phyloP scores from a whole-genome alignment of 208 protist genomes.

The Crithidia thermophila region DNA sequence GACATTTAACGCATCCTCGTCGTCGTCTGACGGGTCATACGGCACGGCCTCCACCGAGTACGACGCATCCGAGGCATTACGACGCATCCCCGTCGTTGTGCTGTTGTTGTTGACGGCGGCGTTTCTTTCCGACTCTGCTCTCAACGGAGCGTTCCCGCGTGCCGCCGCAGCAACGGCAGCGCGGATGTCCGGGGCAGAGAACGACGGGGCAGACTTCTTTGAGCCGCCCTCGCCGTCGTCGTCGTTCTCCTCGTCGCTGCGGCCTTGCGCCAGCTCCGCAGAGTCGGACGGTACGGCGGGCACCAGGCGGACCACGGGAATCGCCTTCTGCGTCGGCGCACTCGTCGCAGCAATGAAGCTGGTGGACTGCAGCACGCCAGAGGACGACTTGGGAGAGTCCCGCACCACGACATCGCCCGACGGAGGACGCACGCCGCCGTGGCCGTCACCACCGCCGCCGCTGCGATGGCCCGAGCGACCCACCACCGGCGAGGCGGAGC shows the following conservation, averaged over 20 bases:
- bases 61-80: not conserved
- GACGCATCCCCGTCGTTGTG: no score
- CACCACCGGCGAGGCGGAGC: conserved; percentile 8
- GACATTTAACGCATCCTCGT: not conserved
- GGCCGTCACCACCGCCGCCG: not conserved
- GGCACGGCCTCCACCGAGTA: conserved; percentile 3
- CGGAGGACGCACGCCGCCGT: not conserved
- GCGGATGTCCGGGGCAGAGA: no score
- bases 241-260: not conserved
- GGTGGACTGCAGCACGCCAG: not conserved
- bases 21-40: not conserved
- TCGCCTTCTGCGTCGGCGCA: conserved; percentile 16
- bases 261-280: not conserved
- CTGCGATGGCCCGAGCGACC: not conserved
- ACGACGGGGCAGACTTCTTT: not conserved
- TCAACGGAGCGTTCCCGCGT: no score
- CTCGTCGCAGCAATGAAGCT: not conserved
- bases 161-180: no score
- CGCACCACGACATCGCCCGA: not conserved
- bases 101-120: no score
- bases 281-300: conserved; percentile 3
- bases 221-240: not conserved
- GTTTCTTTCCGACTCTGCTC: no score
- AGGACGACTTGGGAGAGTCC: not conserved
- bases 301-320: conserved; percentile 32